A percentile compares a stretch with the other conserved stretches of the same genome.
Evolutionary conservation across 2,329 filamentous ascomycete genomes (phyloP).

Genomic region (Magnaporthales sp.): DNA sequence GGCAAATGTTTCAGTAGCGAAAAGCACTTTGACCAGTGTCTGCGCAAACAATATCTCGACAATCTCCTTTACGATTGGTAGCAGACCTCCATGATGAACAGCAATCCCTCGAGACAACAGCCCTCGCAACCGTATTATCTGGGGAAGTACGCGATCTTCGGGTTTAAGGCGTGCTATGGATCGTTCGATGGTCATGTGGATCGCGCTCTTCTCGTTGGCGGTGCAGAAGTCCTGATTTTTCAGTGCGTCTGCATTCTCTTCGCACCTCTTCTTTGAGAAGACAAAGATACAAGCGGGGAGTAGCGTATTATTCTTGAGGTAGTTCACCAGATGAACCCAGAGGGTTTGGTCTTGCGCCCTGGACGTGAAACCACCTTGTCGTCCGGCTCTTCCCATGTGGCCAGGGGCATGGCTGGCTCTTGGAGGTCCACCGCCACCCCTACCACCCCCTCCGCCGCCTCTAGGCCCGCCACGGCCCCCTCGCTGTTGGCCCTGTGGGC

Average conservation of each 20-base stretch:
- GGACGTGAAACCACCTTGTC: slow-evolving; percentile 77
- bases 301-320: slow-evolving; percentile 76
- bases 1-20: slow-evolving; percentile 96
- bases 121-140: slow-evolving; percentile 82
- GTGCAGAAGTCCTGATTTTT: slow-evolving; percentile 95
- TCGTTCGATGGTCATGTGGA: slow-evolving; percentile 95
- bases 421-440: slow-evolving; percentile 48
- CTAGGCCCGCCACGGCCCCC: slow-evolving; percentile 38
- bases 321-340: slow-evolving; percentile 93
- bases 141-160: slow-evolving; percentile 83
- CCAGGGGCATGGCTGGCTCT: slow-evolving; percentile 58
- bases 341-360: slow-evolving; percentile 92
- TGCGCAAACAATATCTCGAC: slow-evolving; percentile 95
- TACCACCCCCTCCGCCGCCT: slow-evolving; percentile 31
- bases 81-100: slow-evolving; percentile 87
- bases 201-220: slow-evolving; percentile 87
- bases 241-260: slow-evolving; percentile 92
- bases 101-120: slow-evolving; percentile 82
- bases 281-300: slow-evolving; percentile 95
- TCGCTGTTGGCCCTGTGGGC: slow-evolving; percentile 30
- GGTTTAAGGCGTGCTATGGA: slow-evolving; percentile 85
- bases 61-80: slow-evolving; percentile 96
- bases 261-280: slow-evolving; percentile 95
- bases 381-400: slow-evolving; percentile 83
- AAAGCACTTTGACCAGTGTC: slow-evolving; percentile 91